These are phyloP conservation scores for Penstemon barbatus DNA, from an alignment of 257 asterid species.

Conservation along the genomic window DNA sequence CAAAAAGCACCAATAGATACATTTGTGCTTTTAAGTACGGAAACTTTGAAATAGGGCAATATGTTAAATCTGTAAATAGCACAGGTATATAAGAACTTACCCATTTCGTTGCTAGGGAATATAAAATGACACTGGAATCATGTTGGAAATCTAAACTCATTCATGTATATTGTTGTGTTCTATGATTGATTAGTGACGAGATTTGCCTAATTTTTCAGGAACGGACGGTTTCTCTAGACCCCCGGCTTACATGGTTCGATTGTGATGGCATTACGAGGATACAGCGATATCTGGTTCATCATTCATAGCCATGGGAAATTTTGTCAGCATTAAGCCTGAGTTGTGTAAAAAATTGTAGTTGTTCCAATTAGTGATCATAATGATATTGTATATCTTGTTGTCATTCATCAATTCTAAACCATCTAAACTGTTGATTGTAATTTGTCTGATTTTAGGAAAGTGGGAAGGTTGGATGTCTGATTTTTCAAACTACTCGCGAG, in stretches of 20 bases:
- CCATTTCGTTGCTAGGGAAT: too few species aligned
- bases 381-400: constrained; percentile 31
- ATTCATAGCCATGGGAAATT: constrained; percentile 27
- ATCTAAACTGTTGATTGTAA: constrained; percentile 29
- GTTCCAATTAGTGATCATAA: constrained; percentile 22
- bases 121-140: too few species aligned
- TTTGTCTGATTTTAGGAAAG: constrained; percentile 32
- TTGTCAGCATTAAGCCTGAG: constrained; percentile 36
- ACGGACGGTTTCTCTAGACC: constrained; percentile 34
- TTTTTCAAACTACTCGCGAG: constrained; percentile 24
- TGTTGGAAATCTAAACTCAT: not conserved
- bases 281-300: constrained; percentile 21
- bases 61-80: too few species aligned
- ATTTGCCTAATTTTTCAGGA: constrained; percentile 39
- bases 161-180: not conserved
- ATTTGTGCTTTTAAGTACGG: too few species aligned
- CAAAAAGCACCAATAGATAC: too few species aligned
- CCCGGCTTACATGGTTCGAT: not conserved
- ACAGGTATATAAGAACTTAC: too few species aligned
- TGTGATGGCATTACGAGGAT: not conserved
- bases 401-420: constrained; percentile 2
- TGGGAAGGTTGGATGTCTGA: constrained; percentile 28
- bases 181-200: not conserved
- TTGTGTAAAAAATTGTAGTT: constrained; percentile 38
- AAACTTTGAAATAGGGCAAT: too few species aligned